Percentiles rank a stretch among this genome's conserved stretches.
Evolutionary conservation across 495 filamentous ascomycete genomes (phyloP).

Genomic region (Penicillium robsamsonii): DNA sequence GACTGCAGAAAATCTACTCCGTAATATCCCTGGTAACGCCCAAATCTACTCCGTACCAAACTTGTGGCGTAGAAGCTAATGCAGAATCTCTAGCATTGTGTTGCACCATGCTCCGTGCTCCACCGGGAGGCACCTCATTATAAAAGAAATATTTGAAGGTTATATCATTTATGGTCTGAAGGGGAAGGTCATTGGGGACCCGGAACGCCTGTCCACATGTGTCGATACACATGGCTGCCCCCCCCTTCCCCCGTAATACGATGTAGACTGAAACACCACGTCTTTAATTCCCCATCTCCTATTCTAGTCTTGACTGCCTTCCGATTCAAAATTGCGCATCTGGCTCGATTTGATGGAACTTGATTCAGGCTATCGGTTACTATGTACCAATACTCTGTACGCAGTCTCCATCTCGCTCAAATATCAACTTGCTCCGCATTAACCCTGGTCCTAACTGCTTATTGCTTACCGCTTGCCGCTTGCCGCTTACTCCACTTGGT

Average conservation of each 20-base stretch:
- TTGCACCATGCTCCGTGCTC: neutral
- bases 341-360: neutral
- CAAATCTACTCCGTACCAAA: neutral
- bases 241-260: neutral
- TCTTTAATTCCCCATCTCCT: neutral
- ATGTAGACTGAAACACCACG: slow-evolving; percentile 3
- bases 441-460: neutral
- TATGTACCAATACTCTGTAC: neutral
- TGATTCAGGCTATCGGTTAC: neutral
- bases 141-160: neutral
- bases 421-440: neutral
- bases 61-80: neutral
- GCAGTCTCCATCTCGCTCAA: neutral
- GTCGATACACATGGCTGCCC: neutral
- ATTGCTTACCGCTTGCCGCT: neutral
- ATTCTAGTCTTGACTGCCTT: neutral
- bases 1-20: neutral
- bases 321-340: neutral
- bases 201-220: no score
- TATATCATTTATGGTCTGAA: no score
- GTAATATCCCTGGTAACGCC: neutral
- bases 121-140: neutral
- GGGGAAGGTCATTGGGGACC: no score
- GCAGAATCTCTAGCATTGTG: neutral
- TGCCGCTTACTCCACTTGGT: slow-evolving; percentile 5